A percentile compares a stretch with the other conserved stretches of the same genome.
phyloP scores from a whole-genome alignment of 2,329 filamentous ascomycete species.

The Nemania bipapillata region DNA sequence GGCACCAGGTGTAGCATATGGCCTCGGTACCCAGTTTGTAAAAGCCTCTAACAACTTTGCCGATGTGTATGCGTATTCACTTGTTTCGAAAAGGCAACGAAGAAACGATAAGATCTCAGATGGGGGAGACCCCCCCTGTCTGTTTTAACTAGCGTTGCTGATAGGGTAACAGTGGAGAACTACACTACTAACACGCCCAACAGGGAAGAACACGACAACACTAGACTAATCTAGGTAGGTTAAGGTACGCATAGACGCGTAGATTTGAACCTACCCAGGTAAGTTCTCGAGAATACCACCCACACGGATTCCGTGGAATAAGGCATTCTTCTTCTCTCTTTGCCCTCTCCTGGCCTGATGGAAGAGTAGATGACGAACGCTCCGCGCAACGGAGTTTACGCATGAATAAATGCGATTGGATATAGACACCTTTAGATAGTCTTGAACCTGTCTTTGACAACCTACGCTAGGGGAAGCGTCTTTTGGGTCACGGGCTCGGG shows the following conservation, averaged over 20 bases:
- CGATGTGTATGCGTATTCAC: neutral
- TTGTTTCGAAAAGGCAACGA: slow-evolving; percentile 2
- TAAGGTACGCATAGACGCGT: neutral
- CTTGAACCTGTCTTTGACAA: neutral
- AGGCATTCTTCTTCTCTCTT: neutral
- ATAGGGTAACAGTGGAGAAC: slow-evolving; percentile 30
- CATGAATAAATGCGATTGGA: neutral
- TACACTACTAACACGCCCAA: neutral
- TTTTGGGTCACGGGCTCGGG: neutral
- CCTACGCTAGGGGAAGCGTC: neutral
- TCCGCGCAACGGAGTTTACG: neutral
- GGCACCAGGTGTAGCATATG: neutral
- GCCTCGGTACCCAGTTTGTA: neutral
- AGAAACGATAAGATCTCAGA: slow-evolving; percentile 6
- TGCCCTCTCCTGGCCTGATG: too few species aligned
- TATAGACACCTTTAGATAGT: neutral
- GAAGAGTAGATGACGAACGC: too few species aligned
- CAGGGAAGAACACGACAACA: slow-evolving; percentile 1
- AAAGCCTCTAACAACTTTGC: neutral
- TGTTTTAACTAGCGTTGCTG: neutral
- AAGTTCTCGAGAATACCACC: slow-evolving; percentile 1
- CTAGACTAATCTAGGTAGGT: slow-evolving; percentile 14
- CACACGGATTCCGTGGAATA: neutral
- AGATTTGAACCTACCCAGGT: neutral
- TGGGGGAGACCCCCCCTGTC: neutral